A percentile compares a stretch with the other conserved stretches of the same genome.
These are phyloP conservation scores for Penicillium malachiteum DNA, from an alignment of 495 filamentous ascomycete species.

Conservation along the genomic window DNA sequence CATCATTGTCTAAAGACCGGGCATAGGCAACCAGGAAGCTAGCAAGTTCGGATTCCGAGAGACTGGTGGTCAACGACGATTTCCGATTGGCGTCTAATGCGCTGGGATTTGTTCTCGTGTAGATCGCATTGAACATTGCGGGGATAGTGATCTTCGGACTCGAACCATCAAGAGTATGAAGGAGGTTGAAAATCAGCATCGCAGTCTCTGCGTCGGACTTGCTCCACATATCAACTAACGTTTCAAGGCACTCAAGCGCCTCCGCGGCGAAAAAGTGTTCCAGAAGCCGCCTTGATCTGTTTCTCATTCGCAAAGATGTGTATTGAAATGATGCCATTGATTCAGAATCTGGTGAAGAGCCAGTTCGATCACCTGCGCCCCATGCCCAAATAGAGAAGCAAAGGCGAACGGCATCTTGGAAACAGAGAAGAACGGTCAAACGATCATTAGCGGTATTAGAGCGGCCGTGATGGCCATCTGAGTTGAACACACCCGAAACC, in stretches of 20 bases:
- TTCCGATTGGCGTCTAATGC: constrained; percentile 77
- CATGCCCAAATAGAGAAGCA: constrained; percentile 96
- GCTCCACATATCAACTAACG: constrained; percentile 78
- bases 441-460: constrained; percentile 86
- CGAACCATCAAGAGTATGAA: constrained; percentile 89
- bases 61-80: constrained; percentile 79
- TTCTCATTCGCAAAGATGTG: constrained; percentile 84
- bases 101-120: constrained; percentile 82
- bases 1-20: constrained; percentile 87
- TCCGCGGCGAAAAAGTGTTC: constrained; percentile 94
- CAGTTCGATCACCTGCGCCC: constrained; percentile 64
- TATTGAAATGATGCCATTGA: constrained; percentile 85
- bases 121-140: constrained; percentile 95
- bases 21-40: constrained; percentile 88
- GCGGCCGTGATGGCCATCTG: constrained; percentile 71
- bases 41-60: constrained; percentile 79
- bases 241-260: constrained; percentile 92
- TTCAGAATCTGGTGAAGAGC: constrained; percentile 56
- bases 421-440: constrained; percentile 90
- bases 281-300: constrained; percentile 79
- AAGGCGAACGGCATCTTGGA: constrained; percentile 90
- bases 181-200: constrained; percentile 67
- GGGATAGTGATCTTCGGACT: constrained; percentile 90
- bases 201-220: constrained; percentile 42
- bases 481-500: constrained; percentile 87